A percentile compares a stretch with the other conserved stretches of the same genome.
phyloP scores from a whole-genome alignment of 192 early-diverging fungal genomes.

The Umbelopsis ramanniana region DNA sequence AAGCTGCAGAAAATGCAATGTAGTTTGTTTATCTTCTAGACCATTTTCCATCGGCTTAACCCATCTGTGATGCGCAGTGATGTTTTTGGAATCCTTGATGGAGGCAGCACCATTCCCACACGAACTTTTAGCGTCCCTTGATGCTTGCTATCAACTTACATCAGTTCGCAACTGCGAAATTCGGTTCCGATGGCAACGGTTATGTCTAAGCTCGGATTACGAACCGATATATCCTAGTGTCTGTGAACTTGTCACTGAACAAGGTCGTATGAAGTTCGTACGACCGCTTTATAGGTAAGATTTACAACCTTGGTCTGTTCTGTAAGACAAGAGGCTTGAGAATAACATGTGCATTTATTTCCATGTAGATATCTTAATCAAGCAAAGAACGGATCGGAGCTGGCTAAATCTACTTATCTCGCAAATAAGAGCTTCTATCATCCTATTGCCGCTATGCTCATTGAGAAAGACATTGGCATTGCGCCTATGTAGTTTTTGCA shows the following conservation, averaged over 20 bases:
- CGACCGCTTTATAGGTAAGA: constrained; percentile 75
- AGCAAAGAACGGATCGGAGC: constrained; percentile 67
- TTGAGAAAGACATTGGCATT: constrained; percentile 79
- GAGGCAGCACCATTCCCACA: constrained; percentile 66
- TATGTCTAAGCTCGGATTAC: constrained; percentile 79
- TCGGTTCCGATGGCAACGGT: constrained; percentile 82
- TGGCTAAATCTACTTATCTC: constrained; percentile 84
- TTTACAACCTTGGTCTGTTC: background rate
- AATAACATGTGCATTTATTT: constrained; percentile 12
- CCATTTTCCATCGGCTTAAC: too few species aligned
- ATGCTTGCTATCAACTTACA: constrained; percentile 72
- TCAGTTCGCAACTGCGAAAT: constrained; percentile 82
- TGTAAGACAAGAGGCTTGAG: background rate
- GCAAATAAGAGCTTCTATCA: constrained; percentile 86
- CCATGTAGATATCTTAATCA: constrained; percentile 53
- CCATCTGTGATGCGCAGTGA: constrained; percentile 46
- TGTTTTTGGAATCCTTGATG: constrained; percentile 80
- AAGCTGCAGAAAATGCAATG: background rate
- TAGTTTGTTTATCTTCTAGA: background rate
- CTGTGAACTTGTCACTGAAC: constrained; percentile 74
- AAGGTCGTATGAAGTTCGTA: constrained; percentile 95
- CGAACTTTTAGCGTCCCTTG: constrained; percentile 65
- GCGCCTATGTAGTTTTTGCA: background rate
- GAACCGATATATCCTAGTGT: constrained; percentile 75
- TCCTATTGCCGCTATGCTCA: constrained; percentile 88